Base-by-base conservation (phyloP, 257 asterid species). In the Solanum dulcamara region DNA sequence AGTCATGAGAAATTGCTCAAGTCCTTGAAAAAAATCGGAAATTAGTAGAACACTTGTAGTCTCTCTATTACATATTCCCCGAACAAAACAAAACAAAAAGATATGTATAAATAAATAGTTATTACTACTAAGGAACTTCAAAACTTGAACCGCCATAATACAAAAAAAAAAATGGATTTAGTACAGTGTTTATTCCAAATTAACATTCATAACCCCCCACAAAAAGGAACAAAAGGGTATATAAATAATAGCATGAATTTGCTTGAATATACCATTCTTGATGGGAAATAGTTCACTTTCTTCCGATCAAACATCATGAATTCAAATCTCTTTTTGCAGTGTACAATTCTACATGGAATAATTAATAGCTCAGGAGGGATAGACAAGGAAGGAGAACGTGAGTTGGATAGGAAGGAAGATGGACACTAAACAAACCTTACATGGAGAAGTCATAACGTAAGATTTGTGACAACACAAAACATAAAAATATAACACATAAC, bases 361-460 rank as follows among this genome's bases (percentile, higher is more conserved):
- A 79, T 28, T 30, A 84, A 88, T 68, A 95, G 99, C 99, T 96
- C 99, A 93, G 91, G 96, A 94, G 99, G 99, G 98, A 96, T 94
- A 96, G 98, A 93, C 98, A 93, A 93, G 99, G 97, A 96, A 94
- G 95, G 98, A 96, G 98, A 93, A 93, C 18, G 67, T 64, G 98
- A 92, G 92, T 88, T 88, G 94, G 88, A 26, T 84, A 88, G 81
- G 86, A 87, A 91, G 77, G 71, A 32, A 83, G 84, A 88, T 20
- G 17, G 44, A 26, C 10, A 26, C 13, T 0, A 12, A 79, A 64
- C 15, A 32, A 88, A 85, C 24, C 86, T 85, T 66, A 85, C 90
- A 80, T 80, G 90, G 51, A 85, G 67, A 59, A 59, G 44, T 35
- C 51, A 85, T 14, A 90, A 42, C 53, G 68, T 51, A 80, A 70